phyloP scores from a whole-genome alignment of 192 early-diverging fungal species.

The Rhizoclosmatium sp. region DNA sequence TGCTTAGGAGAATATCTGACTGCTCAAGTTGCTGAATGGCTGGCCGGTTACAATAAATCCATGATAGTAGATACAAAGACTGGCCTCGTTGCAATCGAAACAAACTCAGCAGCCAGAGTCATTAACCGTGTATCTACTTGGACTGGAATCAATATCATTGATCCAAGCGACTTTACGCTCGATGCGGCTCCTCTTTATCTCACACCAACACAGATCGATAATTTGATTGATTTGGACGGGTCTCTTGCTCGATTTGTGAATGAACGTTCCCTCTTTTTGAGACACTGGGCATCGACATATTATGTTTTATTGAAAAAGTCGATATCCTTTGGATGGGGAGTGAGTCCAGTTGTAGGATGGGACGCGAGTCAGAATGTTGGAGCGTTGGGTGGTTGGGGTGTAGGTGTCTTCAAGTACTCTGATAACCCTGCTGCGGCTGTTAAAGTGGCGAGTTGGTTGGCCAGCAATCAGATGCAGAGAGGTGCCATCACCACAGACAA shows the following conservation, averaged over 20 bases:
- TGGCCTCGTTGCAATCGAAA: constrained; percentile 42
- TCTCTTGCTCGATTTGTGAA: constrained; percentile 29
- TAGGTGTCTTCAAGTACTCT: constrained; percentile 49
- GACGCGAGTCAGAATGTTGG: constrained; percentile 38
- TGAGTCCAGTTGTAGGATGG: constrained; percentile 43
- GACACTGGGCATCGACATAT: constrained; percentile 39
- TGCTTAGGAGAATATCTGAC: constrained; percentile 43
- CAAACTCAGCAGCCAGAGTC: constrained; percentile 39
- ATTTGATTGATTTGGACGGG: constrained; percentile 2
- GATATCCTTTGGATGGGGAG: constrained; percentile 46
- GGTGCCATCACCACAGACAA: constrained; percentile 3
- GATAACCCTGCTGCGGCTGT: constrained; percentile 47
- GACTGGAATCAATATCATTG: constrained; percentile 41
- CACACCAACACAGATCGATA: neutral
- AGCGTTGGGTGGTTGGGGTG: constrained; percentile 44
- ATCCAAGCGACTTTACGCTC: constrained; percentile 35
- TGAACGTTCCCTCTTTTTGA: constrained; percentile 44
- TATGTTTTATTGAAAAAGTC: constrained; percentile 16
- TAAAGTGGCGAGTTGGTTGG: constrained; percentile 36
- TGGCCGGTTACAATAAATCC: constrained; percentile 23
- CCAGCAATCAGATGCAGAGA: constrained; percentile 27
- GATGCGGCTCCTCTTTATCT: neutral
- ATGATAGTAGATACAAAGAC: constrained; percentile 22
- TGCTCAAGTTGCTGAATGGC: constrained; percentile 42
- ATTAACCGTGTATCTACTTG: constrained; percentile 40